Percentiles rank a stretch among this genome's conserved stretches.
Evolutionary conservation across 108 stramenopile species (phyloP).

Genomic region (Thalassiosira profunda): DNA sequence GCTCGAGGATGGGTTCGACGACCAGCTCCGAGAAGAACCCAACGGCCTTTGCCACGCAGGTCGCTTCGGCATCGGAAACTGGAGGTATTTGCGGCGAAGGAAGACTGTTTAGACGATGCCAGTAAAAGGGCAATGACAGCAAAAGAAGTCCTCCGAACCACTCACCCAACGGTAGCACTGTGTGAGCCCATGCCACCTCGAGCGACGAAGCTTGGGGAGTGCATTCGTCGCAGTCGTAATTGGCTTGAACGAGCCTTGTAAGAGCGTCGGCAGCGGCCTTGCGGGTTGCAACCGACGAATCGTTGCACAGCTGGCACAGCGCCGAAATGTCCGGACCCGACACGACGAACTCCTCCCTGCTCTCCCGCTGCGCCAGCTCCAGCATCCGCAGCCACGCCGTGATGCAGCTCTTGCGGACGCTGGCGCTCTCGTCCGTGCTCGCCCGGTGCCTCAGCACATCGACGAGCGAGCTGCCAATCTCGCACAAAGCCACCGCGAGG

Average conservation of each 20-base stretch:
- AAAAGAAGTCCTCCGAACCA: constrained; percentile 8
- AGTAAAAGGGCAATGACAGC: too few species aligned
- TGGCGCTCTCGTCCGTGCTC: constrained; percentile 66
- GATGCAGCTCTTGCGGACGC: constrained; percentile 72
- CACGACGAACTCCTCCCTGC: constrained; percentile 22
- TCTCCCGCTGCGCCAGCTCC: constrained; percentile 32
- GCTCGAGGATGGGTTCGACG: constrained; percentile 64
- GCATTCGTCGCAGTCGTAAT: constrained; percentile 19
- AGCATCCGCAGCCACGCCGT: constrained; percentile 63
- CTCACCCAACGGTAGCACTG: constrained; percentile 76
- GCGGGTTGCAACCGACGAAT: constrained; percentile 67
- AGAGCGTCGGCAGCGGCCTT: constrained; percentile 80
- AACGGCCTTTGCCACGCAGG: constrained; percentile 65
- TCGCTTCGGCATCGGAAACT: constrained; percentile 70
- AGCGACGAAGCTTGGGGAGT: constrained; percentile 39
- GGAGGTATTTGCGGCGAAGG: too few species aligned
- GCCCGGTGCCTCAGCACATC: constrained; percentile 61
- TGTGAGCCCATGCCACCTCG: constrained; percentile 73
- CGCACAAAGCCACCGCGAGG: constrained; percentile 38
- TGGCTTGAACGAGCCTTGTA: constrained; percentile 57
- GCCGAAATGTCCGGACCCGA: constrained; percentile 61
- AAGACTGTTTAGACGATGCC: too few species aligned
- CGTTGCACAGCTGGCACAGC: constrained; percentile 69
- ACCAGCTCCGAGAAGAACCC: constrained; percentile 61
- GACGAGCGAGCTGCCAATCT: constrained; percentile 43